A percentile compares a stretch with the other conserved stretches of the same genome.
These are phyloP conservation scores for Pycnococcus provasolii DNA, from an alignment of 139 green algal genomes.

Conservation along the genomic window DNA sequence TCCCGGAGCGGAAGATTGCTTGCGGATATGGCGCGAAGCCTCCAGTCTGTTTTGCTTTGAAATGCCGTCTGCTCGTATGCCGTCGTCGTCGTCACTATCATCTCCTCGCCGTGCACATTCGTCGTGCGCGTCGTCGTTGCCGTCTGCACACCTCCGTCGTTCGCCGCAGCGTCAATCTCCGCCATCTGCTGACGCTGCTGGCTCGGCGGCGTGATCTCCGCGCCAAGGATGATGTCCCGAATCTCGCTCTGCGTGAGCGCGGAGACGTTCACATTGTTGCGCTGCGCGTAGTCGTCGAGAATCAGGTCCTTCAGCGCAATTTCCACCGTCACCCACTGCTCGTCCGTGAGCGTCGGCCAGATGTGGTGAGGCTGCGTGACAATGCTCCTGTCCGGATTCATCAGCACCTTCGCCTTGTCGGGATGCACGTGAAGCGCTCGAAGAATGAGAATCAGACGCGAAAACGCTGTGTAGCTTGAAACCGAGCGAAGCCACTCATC, in stretches of 20 bases:
- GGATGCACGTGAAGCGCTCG: slow-evolving; percentile 94
- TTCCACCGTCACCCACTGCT: slow-evolving; percentile 97
- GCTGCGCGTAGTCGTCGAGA: slow-evolving; percentile 96
- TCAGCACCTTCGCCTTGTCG: slow-evolving; percentile 93
- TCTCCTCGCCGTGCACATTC: slow-evolving; percentile 92
- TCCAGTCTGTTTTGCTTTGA: slow-evolving; percentile 94
- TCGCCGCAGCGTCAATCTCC: slow-evolving; percentile 92
- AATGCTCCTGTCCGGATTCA: slow-evolving; percentile 87
- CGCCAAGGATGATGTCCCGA: slow-evolving; percentile 97
- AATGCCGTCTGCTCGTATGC: slow-evolving; percentile 94
- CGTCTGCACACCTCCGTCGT: slow-evolving; percentile 49
- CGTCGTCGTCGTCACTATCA: slow-evolving; percentile 93
- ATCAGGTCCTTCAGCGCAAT: slow-evolving; percentile 78
- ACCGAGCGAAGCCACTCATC: slow-evolving; percentile 98
- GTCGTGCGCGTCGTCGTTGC: slow-evolving; percentile 87
- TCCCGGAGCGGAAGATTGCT: slow-evolving; percentile 97
- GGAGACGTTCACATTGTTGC: slow-evolving; percentile 97
- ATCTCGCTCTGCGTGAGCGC: slow-evolving; percentile 94
- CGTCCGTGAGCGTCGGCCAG: slow-evolving; percentile 92
- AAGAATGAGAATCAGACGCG: slow-evolving; percentile 89
- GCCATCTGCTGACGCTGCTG: slow-evolving; percentile 97
- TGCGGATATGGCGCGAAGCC: slow-evolving; percentile 87
- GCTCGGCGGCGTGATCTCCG: slow-evolving; percentile 91
- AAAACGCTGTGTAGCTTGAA: slow-evolving; percentile 96
- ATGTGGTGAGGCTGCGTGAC: slow-evolving; percentile 96